Evolutionary conservation across 495 filamentous ascomycete species (phyloP).

Genomic region (Penicillium roqueforti): DNA sequence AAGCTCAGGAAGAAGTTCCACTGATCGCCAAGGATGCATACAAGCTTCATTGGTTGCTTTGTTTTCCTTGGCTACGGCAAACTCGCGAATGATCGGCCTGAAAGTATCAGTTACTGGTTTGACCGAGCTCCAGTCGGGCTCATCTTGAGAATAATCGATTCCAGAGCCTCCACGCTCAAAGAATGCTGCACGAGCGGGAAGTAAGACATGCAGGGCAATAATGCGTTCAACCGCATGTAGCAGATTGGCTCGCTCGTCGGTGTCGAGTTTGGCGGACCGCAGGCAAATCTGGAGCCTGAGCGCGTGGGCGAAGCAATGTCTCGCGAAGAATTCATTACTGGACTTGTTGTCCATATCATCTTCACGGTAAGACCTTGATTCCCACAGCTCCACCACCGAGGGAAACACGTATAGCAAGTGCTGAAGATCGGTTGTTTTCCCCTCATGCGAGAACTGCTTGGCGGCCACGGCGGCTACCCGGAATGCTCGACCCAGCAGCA

Average conservation of each 20-base stretch:
- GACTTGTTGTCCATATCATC: slow-evolving; percentile 37
- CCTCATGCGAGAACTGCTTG: slow-evolving; percentile 30
- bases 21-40: slow-evolving; percentile 29
- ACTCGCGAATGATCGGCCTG: slow-evolving; percentile 35
- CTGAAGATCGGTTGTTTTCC: slow-evolving; percentile 39
- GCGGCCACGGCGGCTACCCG: slow-evolving; percentile 35
- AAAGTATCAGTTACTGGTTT: slow-evolving; percentile 43
- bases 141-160: slow-evolving; percentile 42
- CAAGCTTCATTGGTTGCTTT: slow-evolving; percentile 9
- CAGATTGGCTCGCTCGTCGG: slow-evolving; percentile 37
- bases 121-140: slow-evolving; percentile 45
- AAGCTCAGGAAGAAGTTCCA: slow-evolving; percentile 24
- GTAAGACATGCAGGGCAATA: slow-evolving; percentile 64
- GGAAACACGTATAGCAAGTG: slow-evolving; percentile 40
- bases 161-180: slow-evolving; percentile 41
- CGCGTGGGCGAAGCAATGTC: slow-evolving; percentile 37
- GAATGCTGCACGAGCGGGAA: slow-evolving; percentile 59
- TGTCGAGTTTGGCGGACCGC: slow-evolving; percentile 31
- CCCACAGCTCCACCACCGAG: slow-evolving; percentile 44
- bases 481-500: slow-evolving; percentile 40
- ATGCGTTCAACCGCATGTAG: slow-evolving; percentile 54
- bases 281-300: slow-evolving; percentile 37
- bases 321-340: slow-evolving; percentile 43
- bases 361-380: slow-evolving; percentile 35
- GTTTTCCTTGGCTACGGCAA: slow-evolving; percentile 10